A percentile compares a stretch with the other conserved stretches of the same genome.
phyloP scores from a whole-genome alignment of 2,329 filamentous ascomycete species.

The Purpureocillium takamizusanense region DNA sequence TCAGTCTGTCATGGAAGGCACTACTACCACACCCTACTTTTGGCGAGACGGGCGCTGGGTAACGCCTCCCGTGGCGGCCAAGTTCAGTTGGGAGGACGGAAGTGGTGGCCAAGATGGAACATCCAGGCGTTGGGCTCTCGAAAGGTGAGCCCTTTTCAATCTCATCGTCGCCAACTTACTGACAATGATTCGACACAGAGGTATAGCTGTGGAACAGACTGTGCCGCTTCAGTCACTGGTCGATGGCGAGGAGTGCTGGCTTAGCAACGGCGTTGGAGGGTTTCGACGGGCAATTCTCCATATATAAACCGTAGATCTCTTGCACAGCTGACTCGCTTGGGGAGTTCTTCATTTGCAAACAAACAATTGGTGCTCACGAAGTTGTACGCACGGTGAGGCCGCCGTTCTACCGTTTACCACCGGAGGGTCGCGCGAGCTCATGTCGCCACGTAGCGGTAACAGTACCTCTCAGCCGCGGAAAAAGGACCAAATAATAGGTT shows the following conservation, averaged over 20 bases:
- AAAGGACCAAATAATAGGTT: too few relatives aligned
- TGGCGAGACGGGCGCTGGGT: slow-evolving; percentile 66
- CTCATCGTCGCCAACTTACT: background rate
- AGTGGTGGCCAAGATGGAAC: slow-evolving; percentile 78
- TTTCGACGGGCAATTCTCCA: slow-evolving; percentile 48
- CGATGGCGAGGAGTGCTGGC: slow-evolving; percentile 72
- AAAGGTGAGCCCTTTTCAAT: slow-evolving; percentile 38
- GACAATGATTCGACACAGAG: slow-evolving; percentile 21
- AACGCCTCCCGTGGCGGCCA: slow-evolving; percentile 57
- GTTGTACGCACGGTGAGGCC: too few relatives aligned
- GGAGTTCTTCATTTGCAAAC: too few relatives aligned
- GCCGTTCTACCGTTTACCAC: too few relatives aligned
- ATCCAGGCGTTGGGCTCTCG: slow-evolving; percentile 74
- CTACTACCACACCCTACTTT: slow-evolving; percentile 74
- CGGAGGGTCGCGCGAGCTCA: too few relatives aligned
- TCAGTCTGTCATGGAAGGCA: slow-evolving; percentile 74
- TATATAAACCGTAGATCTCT: too few relatives aligned
- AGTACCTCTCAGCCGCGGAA: too few relatives aligned
- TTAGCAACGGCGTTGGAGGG: slow-evolving; percentile 81
- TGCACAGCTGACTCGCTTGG: too few relatives aligned
- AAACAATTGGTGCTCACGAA: too few relatives aligned
- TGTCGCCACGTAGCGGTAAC: too few relatives aligned
- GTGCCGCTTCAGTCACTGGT: slow-evolving; percentile 51
- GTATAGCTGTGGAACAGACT: slow-evolving; percentile 55
- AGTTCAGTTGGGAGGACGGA: slow-evolving; percentile 27